A percentile compares a stretch with the other conserved stretches of the same genome.
Conservation (phyloP, 2,329 filamentous ascomycete genomes). For the Sporothrix mexicana region DNA sequence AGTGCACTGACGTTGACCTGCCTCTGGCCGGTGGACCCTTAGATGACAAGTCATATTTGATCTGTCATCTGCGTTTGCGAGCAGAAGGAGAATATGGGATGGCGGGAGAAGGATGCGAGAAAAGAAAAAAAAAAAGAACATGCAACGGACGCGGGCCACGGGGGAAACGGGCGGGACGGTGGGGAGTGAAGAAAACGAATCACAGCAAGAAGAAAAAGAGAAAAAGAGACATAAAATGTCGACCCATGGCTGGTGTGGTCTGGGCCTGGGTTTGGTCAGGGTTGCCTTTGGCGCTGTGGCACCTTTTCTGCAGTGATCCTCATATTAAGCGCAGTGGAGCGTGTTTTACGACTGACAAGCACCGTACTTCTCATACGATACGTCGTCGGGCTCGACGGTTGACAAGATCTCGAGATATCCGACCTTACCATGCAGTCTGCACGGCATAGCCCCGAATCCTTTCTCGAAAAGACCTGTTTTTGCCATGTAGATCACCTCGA, state of each 20-base stretch:
- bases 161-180: background rate
- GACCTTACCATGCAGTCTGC: background rate
- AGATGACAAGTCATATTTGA: conserved; percentile 34
- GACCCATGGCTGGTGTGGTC: conserved; percentile 14
- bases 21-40: background rate
- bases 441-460: background rate
- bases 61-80: conserved; percentile 28
- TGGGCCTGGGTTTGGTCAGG: background rate
- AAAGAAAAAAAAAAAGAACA: background rate
- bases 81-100: background rate
- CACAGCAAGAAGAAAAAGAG: background rate
- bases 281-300: conserved; percentile 3
- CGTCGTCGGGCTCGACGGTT: background rate
- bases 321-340: conserved; percentile 14
- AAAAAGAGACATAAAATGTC: background rate
- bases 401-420: background rate
- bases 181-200: background rate
- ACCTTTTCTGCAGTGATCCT: conserved; percentile 20
- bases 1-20: conserved; percentile 5
- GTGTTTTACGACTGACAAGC: background rate
- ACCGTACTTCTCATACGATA: too few relatives aligned
- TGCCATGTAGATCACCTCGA: background rate
- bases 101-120: conserved; percentile 12
- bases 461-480: background rate
- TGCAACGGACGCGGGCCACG: background rate